A percentile compares a stretch with the other conserved stretches of the same genome.
Evolutionary conservation across 1,139 yeast species (phyloP).

Genomic region (Yamadazyma diospyri): DNA sequence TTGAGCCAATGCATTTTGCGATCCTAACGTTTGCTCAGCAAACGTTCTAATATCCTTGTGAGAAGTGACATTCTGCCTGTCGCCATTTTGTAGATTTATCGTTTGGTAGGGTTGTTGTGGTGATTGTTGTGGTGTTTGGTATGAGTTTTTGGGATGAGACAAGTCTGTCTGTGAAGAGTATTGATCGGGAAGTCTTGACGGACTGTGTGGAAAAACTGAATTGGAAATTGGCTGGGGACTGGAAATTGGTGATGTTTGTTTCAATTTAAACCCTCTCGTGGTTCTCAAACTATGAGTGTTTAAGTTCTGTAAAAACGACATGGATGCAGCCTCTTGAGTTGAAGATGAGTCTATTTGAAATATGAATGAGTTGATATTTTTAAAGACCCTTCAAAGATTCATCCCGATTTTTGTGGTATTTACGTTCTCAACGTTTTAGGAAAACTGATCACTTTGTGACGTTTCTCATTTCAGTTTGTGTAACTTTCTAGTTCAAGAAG

Average conservation of each 20-base stretch:
- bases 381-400: constrained; percentile 6
- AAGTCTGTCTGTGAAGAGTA: constrained; percentile 4
- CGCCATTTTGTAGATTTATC: constrained; percentile 19
- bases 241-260: constrained; percentile 40
- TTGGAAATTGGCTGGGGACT: constrained; percentile 37
- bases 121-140: constrained; percentile 14
- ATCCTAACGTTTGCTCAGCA: constrained; percentile 93
- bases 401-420: constrained; percentile 6
- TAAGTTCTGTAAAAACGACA: constrained; percentile 46
- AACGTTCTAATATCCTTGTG: constrained; percentile 74
- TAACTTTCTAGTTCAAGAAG: too few relatives aligned
- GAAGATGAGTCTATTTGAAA: too few relatives aligned
- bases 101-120: constrained; percentile 25
- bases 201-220: constrained; percentile 31
- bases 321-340: too few relatives aligned
- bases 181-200: constrained; percentile 14
- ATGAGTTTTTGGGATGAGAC: constrained; percentile 13
- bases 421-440: constrained; percentile 8
- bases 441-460: constrained; percentile 3
- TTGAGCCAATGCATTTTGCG: constrained; percentile 84
- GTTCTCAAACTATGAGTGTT: constrained; percentile 54
- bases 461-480: too few relatives aligned
- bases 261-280: constrained; percentile 52
- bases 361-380: constrained; percentile 1
- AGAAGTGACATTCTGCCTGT: constrained; percentile 45